These are phyloP conservation scores for Mucor racemosus DNA, from an alignment of 371 early-diverging fungal species.

Conservation along the genomic window DNA sequence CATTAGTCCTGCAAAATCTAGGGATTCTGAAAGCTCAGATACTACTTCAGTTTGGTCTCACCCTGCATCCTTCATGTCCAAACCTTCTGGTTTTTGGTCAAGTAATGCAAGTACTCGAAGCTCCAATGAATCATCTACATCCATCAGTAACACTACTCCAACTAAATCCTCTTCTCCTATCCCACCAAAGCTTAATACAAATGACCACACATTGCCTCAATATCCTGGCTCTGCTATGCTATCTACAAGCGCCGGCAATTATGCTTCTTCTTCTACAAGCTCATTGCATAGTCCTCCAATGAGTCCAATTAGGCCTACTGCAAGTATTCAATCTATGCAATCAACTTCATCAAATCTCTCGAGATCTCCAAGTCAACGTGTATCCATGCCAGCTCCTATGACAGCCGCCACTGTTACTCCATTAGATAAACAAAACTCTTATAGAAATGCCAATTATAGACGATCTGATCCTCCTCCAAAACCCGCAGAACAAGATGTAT, in stretches of 20 bases:
- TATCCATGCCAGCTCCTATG: conserved; percentile 23
- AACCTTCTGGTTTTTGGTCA: conserved; percentile 43
- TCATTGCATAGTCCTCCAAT: conserved; percentile 34
- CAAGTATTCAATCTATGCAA: conserved; percentile 22
- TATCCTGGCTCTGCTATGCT: conserved; percentile 44
- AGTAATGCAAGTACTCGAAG: conserved; percentile 35
- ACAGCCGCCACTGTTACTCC: conserved; percentile 12
- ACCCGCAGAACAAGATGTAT: conserved; percentile 20
- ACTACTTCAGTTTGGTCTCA: conserved; percentile 39
- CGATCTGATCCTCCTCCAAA: conserved; percentile 25
- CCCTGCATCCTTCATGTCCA: conserved; percentile 29
- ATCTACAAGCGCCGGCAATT: conserved; percentile 35
- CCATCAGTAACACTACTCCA: conserved; percentile 16
- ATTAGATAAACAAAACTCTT: conserved; percentile 19
- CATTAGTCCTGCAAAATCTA: conserved; percentile 32
- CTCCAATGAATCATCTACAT: conserved; percentile 41
- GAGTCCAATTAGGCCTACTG: conserved; percentile 24
- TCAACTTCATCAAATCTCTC: conserved; percentile 17
- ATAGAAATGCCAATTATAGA: conserved; percentile 18
- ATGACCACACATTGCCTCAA: conserved; percentile 36
- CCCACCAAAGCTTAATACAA: conserved; percentile 16
- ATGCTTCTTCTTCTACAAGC: conserved; percentile 31
- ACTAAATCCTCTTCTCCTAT: not conserved
- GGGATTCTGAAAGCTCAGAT: conserved; percentile 39
- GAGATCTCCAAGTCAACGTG: conserved; percentile 17